Conservation (phyloP, 768 basidiomycete species). For the Strobilomyces dryophilus region DNA sequence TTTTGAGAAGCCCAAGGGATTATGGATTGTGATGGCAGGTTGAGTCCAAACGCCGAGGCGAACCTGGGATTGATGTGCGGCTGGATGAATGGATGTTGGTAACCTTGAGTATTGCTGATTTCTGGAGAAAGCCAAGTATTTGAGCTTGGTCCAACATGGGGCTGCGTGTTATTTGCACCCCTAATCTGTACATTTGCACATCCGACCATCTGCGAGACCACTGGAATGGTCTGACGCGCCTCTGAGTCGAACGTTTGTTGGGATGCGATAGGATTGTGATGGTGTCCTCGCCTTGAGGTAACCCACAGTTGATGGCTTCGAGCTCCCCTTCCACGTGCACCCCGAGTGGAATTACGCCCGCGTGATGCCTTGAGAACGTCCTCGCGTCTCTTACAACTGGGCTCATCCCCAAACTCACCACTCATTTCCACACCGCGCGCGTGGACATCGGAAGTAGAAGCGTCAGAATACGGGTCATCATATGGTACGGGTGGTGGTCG, state of each 20-base stretch:
- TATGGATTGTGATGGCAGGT: conserved; percentile 27
- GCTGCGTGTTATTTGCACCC: conserved; percentile 19
- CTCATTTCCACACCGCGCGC: neutral
- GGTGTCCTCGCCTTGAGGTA: conserved; percentile 17
- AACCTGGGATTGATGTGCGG: conserved; percentile 85
- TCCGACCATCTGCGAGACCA: conserved; percentile 46
- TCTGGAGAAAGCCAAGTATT: conserved; percentile 19
- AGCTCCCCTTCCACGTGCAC: conserved; percentile 24
- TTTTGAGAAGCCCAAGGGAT: conserved; percentile 18
- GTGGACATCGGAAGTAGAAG: conserved; percentile 28
- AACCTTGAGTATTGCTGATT: conserved; percentile 9
- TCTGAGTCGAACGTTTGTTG: conserved; percentile 31
- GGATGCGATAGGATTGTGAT: conserved; percentile 10
- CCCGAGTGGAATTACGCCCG: conserved; percentile 25
- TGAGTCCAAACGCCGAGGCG: conserved; percentile 59
- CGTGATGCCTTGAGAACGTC: neutral
- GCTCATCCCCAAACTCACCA: conserved; percentile 13
- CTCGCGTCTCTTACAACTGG: conserved; percentile 22
- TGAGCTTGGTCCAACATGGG: conserved; percentile 7
- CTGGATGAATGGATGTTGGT: conserved; percentile 44
- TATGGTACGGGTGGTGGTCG: conserved; percentile 71
- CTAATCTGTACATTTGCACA: conserved; percentile 40
- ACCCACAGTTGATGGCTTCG: conserved; percentile 15
- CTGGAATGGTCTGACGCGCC: conserved; percentile 32
- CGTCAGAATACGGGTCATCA: conserved; percentile 72